These are phyloP conservation scores for Penicillium sp. DNA, from an alignment of 2,329 filamentous ascomycete genomes.

Conservation along the genomic window DNA sequence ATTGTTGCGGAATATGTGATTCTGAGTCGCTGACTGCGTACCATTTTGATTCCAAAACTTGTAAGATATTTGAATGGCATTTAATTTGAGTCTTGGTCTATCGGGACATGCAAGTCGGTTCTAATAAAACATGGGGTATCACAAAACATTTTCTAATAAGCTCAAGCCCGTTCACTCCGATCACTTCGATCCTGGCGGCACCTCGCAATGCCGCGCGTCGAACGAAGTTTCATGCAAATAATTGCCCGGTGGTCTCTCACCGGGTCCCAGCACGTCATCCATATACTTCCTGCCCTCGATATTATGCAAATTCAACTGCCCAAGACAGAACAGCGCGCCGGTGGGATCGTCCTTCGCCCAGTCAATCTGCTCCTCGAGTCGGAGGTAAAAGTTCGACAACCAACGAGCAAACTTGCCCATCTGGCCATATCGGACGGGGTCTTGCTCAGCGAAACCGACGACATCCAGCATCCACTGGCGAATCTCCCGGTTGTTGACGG, in stretches of 20 bases:
- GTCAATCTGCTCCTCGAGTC: conserved; percentile 27
- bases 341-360: conserved; percentile 12
- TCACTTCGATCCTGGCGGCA: neutral
- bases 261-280: conserved; percentile 25
- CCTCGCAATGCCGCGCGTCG: neutral
- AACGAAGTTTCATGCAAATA: conserved; percentile 29
- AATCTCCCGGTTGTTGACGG: conserved; percentile 34
- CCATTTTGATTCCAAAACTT: neutral
- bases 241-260: conserved; percentile 11
- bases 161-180: neutral
- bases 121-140: neutral
- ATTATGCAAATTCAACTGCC: conserved; percentile 22
- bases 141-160: neutral
- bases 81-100: neutral
- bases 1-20: conserved; percentile 40
- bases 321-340: conserved; percentile 26
- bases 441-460: conserved; percentile 1
- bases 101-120: neutral
- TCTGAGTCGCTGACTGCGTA: too few relatives aligned
- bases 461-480: conserved; percentile 37
- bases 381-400: conserved; percentile 37
- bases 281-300: conserved; percentile 24
- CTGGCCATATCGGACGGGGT: neutral
- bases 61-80: neutral
- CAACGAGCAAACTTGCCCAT: conserved; percentile 31